Conservation (phyloP, 202 grass and related monocot genomes). For the Brachypodium distachyon region DNA sequence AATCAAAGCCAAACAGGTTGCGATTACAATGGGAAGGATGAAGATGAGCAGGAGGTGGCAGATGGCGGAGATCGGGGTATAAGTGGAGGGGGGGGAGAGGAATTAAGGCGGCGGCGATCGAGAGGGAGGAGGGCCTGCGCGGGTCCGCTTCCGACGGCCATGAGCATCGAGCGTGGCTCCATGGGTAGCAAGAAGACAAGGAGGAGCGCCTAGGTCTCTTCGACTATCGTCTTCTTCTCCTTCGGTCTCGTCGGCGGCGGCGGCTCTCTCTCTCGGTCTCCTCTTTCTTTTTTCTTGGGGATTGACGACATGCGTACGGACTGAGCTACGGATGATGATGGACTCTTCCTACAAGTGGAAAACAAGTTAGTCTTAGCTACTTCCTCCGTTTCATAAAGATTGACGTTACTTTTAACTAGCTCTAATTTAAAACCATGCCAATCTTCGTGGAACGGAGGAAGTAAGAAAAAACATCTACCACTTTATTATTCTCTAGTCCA, state of each 20-base stretch:
- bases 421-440: no score
- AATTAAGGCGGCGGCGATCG: constrained; percentile 17
- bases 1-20: no score
- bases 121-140: not conserved
- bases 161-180: constrained; percentile 25
- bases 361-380: no score
- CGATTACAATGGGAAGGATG: not conserved
- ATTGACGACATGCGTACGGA: not conserved
- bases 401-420: no score
- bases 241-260: not conserved
- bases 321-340: no score
- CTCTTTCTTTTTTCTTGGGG: not conserved
- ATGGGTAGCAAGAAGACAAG: not conserved
- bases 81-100: not conserved
- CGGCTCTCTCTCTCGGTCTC: not conserved
- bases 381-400: no score
- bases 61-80: not conserved
- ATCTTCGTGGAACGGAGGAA: no score
- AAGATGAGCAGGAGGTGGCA: not conserved
- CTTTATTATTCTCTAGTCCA: no score
- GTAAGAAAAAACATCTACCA: no score
- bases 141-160: constrained; percentile 12
- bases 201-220: constrained; percentile 18
- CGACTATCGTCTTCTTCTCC: not conserved
- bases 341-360: no score